Evolutionary conservation across 208 protist genomes (phyloP).

Genomic region (Trypanosomatidae sp.): DNA sequence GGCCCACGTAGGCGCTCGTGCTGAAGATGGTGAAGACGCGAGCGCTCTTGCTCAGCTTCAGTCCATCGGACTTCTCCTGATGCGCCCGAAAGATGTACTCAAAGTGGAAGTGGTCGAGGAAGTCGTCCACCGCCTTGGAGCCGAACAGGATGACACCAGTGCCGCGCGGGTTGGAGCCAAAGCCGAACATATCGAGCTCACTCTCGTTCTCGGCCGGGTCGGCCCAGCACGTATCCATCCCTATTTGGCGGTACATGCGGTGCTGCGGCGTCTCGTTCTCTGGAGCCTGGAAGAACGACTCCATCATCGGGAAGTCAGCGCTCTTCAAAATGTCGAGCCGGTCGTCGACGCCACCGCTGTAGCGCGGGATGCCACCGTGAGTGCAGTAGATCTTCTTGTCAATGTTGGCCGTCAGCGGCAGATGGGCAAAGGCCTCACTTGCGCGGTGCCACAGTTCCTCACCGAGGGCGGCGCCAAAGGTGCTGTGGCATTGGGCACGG

Average conservation of each 20-base stretch:
- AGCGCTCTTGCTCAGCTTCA: slow-evolving; percentile 90
- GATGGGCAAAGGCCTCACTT: slow-evolving; percentile 80
- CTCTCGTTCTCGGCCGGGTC: slow-evolving; percentile 89
- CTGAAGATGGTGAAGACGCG: slow-evolving; percentile 94
- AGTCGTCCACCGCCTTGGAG: slow-evolving; percentile 84
- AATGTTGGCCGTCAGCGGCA: slow-evolving; percentile 93
- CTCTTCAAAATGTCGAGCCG: slow-evolving; percentile 63
- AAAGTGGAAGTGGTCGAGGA: slow-evolving; percentile 78
- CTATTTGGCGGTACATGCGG: slow-evolving; percentile 70
- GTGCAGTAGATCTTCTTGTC: slow-evolving; percentile 93
- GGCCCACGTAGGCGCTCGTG: slow-evolving; percentile 91
- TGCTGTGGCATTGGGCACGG: slow-evolving; percentile 79
- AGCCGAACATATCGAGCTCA: slow-evolving; percentile 78
- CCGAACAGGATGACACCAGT: slow-evolving; percentile 89
- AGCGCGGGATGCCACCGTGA: slow-evolving; percentile 93
- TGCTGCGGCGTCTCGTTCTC: slow-evolving; percentile 64
- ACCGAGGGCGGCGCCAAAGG: slow-evolving; percentile 81
- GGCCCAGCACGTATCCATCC: slow-evolving; percentile 91
- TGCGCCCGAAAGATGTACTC: slow-evolving; percentile 94
- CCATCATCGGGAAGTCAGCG: slow-evolving; percentile 76
- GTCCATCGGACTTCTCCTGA: slow-evolving; percentile 91
- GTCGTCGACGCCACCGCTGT: slow-evolving; percentile 80
- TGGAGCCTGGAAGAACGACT: slow-evolving; percentile 85
- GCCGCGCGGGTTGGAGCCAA: slow-evolving; percentile 87
- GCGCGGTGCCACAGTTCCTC: slow-evolving; percentile 89